Evolutionary conservation across 2,329 filamentous ascomycete species (phyloP).

Genomic region (Scopulariopsis brevicaulis): DNA sequence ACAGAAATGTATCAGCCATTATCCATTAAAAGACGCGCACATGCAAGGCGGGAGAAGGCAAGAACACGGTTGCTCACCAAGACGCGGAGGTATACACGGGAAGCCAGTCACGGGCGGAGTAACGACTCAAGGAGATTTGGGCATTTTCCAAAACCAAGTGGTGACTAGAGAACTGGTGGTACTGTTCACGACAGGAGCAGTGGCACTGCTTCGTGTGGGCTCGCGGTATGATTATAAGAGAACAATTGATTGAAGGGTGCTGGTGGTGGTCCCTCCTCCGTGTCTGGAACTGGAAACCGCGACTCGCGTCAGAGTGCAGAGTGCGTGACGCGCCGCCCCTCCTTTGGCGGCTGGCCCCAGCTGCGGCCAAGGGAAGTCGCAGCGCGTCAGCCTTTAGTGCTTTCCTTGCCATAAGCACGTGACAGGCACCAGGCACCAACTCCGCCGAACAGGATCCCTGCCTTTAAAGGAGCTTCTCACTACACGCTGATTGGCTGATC

Average conservation of each 20-base stretch:
- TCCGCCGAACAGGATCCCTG: too few relatives aligned
- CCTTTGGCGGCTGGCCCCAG: too few relatives aligned
- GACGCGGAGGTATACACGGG: neutral
- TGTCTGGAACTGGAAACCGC: neutral
- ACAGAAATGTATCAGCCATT: neutral
- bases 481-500: too few relatives aligned
- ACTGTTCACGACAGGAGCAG: neutral
- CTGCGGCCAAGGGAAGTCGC: too few relatives aligned
- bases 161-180: neutral
- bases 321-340: neutral
- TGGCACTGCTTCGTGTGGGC: neutral
- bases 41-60: neutral
- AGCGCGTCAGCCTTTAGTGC: too few relatives aligned
- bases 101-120: neutral
- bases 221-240: neutral
- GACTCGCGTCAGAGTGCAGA: slow-evolving; percentile 6
- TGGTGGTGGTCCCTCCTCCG: neutral
- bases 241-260: neutral
- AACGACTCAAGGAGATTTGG: neutral
- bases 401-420: too few relatives aligned
- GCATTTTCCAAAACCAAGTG: neutral
- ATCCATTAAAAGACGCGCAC: neutral
- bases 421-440: too few relatives aligned
- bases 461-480: too few relatives aligned
- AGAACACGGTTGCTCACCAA: neutral